Conservation (phyloP, 345 rosid genomes). For the Ceriops tagal region DNA sequence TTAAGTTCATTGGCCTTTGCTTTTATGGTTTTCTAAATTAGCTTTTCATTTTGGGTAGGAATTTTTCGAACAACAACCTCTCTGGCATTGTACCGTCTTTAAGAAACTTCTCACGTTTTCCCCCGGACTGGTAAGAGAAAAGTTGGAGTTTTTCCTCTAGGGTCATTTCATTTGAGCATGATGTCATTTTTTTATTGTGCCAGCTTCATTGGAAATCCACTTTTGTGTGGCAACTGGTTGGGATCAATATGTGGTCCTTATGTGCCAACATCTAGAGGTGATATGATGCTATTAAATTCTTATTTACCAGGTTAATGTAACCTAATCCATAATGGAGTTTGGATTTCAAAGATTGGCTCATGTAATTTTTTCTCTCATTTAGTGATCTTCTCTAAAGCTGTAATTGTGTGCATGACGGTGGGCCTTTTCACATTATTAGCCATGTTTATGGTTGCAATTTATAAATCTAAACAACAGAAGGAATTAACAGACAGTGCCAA, state of each 20-base stretch:
- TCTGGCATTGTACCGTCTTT: conserved; percentile 62
- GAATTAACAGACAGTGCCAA: conserved; percentile 22
- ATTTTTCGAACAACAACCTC: conserved; percentile 81
- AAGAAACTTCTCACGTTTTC: conserved; percentile 64
- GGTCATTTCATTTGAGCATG: too few species aligned
- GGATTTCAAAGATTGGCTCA: not conserved
- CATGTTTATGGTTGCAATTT: conserved; percentile 45
- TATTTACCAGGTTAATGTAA: too few species aligned
- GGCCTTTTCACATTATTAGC: conserved; percentile 52
- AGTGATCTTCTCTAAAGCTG: conserved; percentile 56
- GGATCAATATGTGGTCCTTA: conserved; percentile 70
- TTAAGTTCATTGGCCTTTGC: too few species aligned
- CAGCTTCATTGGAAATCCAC: conserved; percentile 80
- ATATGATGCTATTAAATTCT: not conserved
- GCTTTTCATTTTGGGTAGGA: conserved; percentile 33
- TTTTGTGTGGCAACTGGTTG: conserved; percentile 77
- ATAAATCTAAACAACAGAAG: conserved; percentile 56
- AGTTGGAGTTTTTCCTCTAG: not conserved
- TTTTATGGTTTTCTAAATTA: not conserved
- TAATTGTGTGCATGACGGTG: conserved; percentile 53
- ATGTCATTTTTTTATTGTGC: not conserved
- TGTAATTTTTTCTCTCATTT: not conserved
- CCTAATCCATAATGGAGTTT: not conserved
- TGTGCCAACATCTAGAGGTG: conserved; percentile 55
- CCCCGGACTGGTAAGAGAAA: conserved; percentile 51